These are phyloP conservation scores for Thuja plicata DNA, from an alignment of 83 land plant genomes.

Conservation along the genomic window DNA sequence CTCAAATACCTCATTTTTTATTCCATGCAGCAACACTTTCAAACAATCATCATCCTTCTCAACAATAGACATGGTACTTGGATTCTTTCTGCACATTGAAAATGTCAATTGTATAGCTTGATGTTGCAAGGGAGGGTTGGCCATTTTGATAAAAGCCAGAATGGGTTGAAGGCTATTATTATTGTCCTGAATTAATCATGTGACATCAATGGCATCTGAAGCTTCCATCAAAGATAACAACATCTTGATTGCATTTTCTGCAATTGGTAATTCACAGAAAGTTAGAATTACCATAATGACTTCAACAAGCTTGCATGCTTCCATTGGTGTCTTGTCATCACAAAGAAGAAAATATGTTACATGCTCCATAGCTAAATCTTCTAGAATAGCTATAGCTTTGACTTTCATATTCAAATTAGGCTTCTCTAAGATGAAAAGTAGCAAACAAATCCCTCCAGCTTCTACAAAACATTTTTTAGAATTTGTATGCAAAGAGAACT, in stretches of 20 bases:
- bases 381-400: conserved; percentile 8
- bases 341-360: not conserved
- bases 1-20: conserved; percentile 10
- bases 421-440: not conserved
- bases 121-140: not conserved
- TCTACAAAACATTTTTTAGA: conserved; percentile 12
- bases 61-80: not conserved
- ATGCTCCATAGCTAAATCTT: not conserved
- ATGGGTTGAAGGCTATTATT: conserved; percentile 3
- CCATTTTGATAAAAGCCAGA: conserved; percentile 3
- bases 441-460: conserved; percentile 13
- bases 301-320: conserved; percentile 3
- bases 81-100: conserved; percentile 1
- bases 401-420: not conserved
- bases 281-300: conserved; percentile 4
- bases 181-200: not conserved
- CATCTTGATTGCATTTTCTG: conserved; percentile 7
- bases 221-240: not conserved
- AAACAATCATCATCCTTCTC: not conserved
- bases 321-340: conserved; percentile 3
- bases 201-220: not conserved
- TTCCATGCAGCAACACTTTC: not conserved
- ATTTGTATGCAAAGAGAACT: conserved; percentile 21
- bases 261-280: not conserved
- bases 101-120: not conserved